Evolutionary conservation across 257 asterid genomes (phyloP).

Genomic region (Salvia hispanica): DNA sequence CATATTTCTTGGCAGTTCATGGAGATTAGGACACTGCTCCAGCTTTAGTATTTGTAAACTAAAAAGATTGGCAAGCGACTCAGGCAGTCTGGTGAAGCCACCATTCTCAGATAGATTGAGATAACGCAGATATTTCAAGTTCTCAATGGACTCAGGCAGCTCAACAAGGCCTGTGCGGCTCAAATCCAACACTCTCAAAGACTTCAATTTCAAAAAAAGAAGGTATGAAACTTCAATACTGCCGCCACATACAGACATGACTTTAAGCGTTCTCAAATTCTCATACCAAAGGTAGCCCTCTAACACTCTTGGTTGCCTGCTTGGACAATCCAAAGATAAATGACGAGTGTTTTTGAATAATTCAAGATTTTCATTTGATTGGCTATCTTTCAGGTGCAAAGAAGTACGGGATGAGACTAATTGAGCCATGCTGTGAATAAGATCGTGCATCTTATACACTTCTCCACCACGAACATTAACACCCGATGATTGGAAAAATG

Average conservation of each 20-base stretch:
- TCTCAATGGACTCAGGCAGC: constrained; percentile 34
- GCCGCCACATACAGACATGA: constrained; percentile 16
- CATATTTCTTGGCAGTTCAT: constrained; percentile 32
- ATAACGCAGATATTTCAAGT: constrained; percentile 47
- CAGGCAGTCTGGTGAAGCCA: constrained; percentile 35
- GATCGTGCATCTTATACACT: constrained; percentile 45
- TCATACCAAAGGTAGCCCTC: constrained; percentile 27
- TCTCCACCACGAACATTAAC: constrained; percentile 11
- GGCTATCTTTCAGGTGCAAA: constrained; percentile 16
- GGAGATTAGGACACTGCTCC: constrained; percentile 29
- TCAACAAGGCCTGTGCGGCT: constrained; percentile 38
- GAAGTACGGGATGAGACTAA: constrained; percentile 33
- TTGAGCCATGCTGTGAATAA: constrained; percentile 40
- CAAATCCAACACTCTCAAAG: constrained; percentile 46
- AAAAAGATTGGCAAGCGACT: constrained; percentile 36
- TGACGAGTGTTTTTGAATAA: constrained; percentile 33
- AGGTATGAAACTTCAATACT: constrained; percentile 26
- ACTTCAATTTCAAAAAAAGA: constrained; percentile 35
- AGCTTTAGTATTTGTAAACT: constrained; percentile 39
- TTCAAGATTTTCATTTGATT: background rate
- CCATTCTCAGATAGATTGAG: constrained; percentile 47
- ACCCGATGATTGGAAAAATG: constrained; percentile 37
- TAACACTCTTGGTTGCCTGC: background rate
- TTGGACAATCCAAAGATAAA: constrained; percentile 27
- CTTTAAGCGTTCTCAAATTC: constrained; percentile 41